phyloP scores from a whole-genome alignment of 257 asterid species.

The Solanum neorickii region DNA sequence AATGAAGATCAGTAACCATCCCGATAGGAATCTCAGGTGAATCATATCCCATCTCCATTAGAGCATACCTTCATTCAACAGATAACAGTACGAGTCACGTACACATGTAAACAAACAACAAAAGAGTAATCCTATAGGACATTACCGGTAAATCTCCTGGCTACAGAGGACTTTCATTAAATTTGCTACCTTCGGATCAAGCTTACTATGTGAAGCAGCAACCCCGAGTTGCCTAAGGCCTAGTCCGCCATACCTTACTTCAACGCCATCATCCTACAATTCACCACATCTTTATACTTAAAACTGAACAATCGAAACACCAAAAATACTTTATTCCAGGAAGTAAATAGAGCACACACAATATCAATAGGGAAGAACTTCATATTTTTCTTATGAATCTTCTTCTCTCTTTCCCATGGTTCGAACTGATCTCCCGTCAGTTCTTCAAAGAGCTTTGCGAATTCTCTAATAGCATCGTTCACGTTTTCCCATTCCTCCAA shows the following conservation, averaged over 20 bases:
- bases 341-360: constrained; percentile 11
- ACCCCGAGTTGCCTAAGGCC: constrained; percentile 61
- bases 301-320: background rate
- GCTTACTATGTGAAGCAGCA: constrained; percentile 66
- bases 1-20: constrained; percentile 56
- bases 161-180: constrained; percentile 68
- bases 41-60: constrained; percentile 81
- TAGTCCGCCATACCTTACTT: constrained; percentile 75
- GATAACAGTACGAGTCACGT: background rate
- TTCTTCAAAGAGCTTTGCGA: constrained; percentile 39
- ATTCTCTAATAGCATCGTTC: constrained; percentile 42
- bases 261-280: constrained; percentile 76
- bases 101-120: background rate
- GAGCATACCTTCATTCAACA: constrained; percentile 44
- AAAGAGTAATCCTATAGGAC: background rate
- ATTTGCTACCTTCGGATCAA: constrained; percentile 63
- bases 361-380: constrained; percentile 63
- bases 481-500: constrained; percentile 45
- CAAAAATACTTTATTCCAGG: background rate
- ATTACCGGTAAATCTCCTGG: constrained; percentile 74
- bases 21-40: constrained; percentile 73
- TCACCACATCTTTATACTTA: background rate
- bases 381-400: constrained; percentile 32
- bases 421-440: constrained; percentile 57
- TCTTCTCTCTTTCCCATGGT: constrained; percentile 75